These are phyloP conservation scores for Monosporozyma servazzii DNA, from an alignment of 805 yeast species.

Conservation along the genomic window DNA sequence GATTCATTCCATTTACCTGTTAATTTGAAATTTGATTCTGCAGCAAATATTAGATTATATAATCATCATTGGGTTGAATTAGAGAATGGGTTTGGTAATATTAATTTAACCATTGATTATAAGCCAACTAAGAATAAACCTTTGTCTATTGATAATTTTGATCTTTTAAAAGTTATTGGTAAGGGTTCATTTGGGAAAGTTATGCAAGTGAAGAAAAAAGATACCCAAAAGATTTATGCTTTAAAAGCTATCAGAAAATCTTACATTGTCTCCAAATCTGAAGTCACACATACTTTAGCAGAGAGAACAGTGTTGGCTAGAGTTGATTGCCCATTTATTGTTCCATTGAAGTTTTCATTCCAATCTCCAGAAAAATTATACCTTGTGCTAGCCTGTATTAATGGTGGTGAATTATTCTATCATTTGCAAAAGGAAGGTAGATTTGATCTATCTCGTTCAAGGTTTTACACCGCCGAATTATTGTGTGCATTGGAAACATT, in stretches of 20 bases:
- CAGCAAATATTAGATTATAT: conserved; percentile 46
- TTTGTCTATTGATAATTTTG: conserved; percentile 83
- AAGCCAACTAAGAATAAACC: conserved; percentile 59
- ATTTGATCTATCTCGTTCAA: conserved; percentile 78
- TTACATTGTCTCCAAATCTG: conserved; percentile 87
- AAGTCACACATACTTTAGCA: conserved; percentile 92
- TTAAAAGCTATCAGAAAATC: conserved; percentile 88
- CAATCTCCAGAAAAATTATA: conserved; percentile 95
- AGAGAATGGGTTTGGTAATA: conserved; percentile 38
- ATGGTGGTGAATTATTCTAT: conserved; percentile 94
- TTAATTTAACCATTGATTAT: conserved; percentile 59
- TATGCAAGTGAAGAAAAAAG: conserved; percentile 95
- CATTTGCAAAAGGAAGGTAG: conserved; percentile 87
- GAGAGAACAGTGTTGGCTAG: conserved; percentile 92
- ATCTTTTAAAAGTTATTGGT: conserved; percentile 87
- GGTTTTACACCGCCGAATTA: conserved; percentile 91
- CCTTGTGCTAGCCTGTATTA: conserved; percentile 82
- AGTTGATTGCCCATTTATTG: conserved; percentile 90
- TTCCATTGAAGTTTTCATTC: conserved; percentile 90
- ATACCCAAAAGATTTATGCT: conserved; percentile 90
- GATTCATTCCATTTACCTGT: conserved; percentile 63
- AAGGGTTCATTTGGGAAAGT: conserved; percentile 98
- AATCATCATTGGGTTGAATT: conserved; percentile 52
- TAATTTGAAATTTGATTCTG: conserved; percentile 41
- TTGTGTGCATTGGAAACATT: conserved; percentile 86